Base-by-base conservation (phyloP, 495 filamentous ascomycete species). In the Penicillium waksmanii region DNA sequence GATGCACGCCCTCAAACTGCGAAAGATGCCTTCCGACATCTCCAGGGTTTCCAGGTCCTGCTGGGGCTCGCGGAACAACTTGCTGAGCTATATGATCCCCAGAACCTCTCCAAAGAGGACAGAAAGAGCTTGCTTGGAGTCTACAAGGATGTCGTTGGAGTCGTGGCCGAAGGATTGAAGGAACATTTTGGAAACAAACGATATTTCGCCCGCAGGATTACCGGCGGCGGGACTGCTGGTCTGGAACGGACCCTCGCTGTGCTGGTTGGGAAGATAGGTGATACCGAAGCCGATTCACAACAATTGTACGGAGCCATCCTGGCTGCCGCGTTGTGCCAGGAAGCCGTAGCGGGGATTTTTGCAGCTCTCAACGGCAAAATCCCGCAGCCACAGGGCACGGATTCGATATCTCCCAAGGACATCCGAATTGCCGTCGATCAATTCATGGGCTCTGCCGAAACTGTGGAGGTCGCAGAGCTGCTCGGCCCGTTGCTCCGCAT, bases 231-330 rank as follows among this genome's bases (percentile, higher is more conserved):
- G 9, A 91, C 89, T 86, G 77, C 83, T 55, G 85, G 84, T n/a
- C 69, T 97, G 56, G 85, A 95, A 61, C 85, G 89, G 58, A 80
- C 81, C 11, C 80, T 94, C 57, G 77, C 57, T 79, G 79, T 70
- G 79, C 82, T 77, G 81, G 87, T 58, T 70, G 86, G 61, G 77
- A 87, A 61, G 82, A 83, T 58, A 60, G 68, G 68, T 54, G 55
- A 58, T 48, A 78, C 73, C 15, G 80, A 85, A 38, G 77, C 80
- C n/a, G 85, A 87, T 54, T 83, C 84, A 58, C 86, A 90, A 50
- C 88, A 92, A 68, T 76, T 96, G 2, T 96, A 96, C 75, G 92
- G 92, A 15, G 85, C 86, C 61, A 82, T 97, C n/a, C 78, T 97
- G 52, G 85, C 90, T 6, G 93, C 94, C 66, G 87, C 88, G 8